phyloP scores from a whole-genome alignment of 2,329 filamentous ascomycete genomes.

The Ustilaginoidea virens region DNA sequence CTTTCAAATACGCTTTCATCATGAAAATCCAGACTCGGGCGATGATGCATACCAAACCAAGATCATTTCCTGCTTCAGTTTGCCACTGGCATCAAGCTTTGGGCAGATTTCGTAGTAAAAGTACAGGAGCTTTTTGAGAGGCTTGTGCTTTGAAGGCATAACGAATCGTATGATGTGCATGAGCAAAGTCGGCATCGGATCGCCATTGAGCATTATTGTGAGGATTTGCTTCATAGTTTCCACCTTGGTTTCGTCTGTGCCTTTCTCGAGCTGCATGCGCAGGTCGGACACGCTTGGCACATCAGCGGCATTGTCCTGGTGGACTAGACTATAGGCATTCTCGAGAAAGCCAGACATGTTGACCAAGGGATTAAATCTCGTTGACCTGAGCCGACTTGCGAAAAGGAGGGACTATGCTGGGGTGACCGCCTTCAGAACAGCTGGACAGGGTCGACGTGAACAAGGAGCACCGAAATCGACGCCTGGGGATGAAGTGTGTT shows the following conservation, averaged over 20 bases:
- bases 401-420: neutral
- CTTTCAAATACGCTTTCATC: neutral
- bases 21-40: too few species aligned
- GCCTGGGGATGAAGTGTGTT: too few species aligned
- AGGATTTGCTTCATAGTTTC: constrained; percentile 95
- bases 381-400: neutral
- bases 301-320: constrained; percentile 93
- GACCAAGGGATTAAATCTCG: too few species aligned
- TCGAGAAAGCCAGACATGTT: constrained; percentile 80
- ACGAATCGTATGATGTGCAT: constrained; percentile 99
- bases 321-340: constrained; percentile 89
- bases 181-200: constrained; percentile 84
- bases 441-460: too few species aligned
- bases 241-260: constrained; percentile 80
- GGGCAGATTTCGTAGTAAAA: constrained; percentile 99
- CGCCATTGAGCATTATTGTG: constrained; percentile 95
- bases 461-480: too few species aligned
- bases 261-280: constrained; percentile 86
- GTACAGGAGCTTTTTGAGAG: constrained; percentile 94
- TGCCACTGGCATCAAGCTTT: constrained; percentile 80
- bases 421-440: constrained; percentile 1
- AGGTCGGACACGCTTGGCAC: constrained; percentile 82
- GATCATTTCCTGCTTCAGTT: constrained; percentile 99
- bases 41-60: constrained; percentile 60
- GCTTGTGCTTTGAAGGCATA: constrained; percentile 96